Conservation (phyloP, 306 rosid species). For the Macrotyloma uniflorum region DNA sequence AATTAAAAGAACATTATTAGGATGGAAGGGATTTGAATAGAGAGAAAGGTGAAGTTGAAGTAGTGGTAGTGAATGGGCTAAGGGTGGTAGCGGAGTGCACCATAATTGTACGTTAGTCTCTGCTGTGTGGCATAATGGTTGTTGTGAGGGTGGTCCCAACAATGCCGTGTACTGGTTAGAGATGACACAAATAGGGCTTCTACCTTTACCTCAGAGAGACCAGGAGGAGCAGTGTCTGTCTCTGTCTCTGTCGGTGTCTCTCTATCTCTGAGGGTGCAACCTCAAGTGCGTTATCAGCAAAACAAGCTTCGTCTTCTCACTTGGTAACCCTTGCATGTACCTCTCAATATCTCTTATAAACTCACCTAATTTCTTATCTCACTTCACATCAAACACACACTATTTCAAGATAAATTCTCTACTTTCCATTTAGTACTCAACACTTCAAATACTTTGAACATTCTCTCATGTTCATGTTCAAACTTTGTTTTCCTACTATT, state of each 20-base stretch:
- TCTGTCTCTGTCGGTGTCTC: not conserved
- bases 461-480: too few species aligned
- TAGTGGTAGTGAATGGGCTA: not conserved
- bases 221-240: slow-evolving; percentile 15
- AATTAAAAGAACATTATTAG: not conserved
- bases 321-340: not conserved
- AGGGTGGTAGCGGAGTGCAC: not conserved
- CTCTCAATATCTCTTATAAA: not conserved
- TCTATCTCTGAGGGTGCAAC: slow-evolving; percentile 3
- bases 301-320: not conserved
- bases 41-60: not conserved
- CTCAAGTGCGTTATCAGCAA: not conserved
- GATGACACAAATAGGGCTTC: slow-evolving; percentile 15
- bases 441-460: too few species aligned
- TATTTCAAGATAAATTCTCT: too few species aligned
- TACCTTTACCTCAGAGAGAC: slow-evolving; percentile 9
- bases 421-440: too few species aligned
- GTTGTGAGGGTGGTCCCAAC: slow-evolving; percentile 25
- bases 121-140: not conserved
- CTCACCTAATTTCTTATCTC: not conserved
- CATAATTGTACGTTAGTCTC: slow-evolving; percentile 12
- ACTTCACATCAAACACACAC: too few species aligned
- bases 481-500: too few species aligned
- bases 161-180: slow-evolving; percentile 21
- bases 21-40: not conserved